Percentiles rank a stretch among this genome's conserved stretches.
These are phyloP conservation scores for Citrullus mucosospermus DNA, from an alignment of 306 rosid genomes.

Conservation along the genomic window DNA sequence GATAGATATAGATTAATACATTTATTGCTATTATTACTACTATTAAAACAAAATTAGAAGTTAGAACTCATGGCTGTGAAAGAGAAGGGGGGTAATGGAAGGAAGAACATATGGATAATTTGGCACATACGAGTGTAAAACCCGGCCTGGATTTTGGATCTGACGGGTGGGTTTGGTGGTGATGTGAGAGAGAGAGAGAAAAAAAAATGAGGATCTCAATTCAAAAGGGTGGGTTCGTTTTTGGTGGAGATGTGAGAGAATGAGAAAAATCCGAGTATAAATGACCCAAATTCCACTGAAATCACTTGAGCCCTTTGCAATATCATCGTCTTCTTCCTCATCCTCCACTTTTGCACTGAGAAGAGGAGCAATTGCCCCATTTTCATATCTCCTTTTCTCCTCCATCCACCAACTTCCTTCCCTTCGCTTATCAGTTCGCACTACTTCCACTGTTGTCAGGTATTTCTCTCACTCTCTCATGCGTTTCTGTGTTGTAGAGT, in stretches of 20 bases:
- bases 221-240: background rate
- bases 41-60: background rate
- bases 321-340: background rate
- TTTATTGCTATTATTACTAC: background rate
- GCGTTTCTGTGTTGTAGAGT: background rate
- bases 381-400: background rate
- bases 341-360: background rate
- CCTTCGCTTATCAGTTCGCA: background rate
- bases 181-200: background rate
- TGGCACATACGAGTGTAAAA: background rate
- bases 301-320: background rate
- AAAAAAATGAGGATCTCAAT: background rate
- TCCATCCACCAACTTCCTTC: background rate
- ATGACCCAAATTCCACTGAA: background rate
- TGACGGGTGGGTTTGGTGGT: background rate
- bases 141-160: background rate
- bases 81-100: background rate
- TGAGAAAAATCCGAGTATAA: background rate
- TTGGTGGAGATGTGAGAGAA: background rate
- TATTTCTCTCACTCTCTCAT: background rate
- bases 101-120: background rate
- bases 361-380: background rate
- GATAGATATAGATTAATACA: no score
- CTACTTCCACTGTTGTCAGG: slow-evolving; percentile 1
- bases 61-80: background rate